Evolutionary conservation across 2,329 filamentous ascomycete genomes (phyloP).

Genomic region (Cercospora janseana): DNA sequence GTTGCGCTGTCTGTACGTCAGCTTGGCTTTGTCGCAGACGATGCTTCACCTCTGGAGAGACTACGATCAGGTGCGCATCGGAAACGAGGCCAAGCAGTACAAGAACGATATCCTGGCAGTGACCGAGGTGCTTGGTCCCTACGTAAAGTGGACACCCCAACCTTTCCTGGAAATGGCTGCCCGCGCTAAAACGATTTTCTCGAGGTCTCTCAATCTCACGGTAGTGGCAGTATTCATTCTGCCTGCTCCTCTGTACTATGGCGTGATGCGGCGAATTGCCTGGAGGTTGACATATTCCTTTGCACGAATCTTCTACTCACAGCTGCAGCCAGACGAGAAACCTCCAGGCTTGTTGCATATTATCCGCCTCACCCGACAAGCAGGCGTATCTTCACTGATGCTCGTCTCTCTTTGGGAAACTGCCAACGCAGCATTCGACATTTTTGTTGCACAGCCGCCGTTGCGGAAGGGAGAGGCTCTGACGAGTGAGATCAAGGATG

Average conservation of each 20-base stretch:
- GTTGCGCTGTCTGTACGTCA: slow-evolving; percentile 66
- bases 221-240: slow-evolving; percentile 23
- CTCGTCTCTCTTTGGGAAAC: slow-evolving; percentile 73
- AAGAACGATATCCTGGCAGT: slow-evolving; percentile 29
- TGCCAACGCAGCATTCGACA: slow-evolving; percentile 72
- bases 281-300: slow-evolving; percentile 71
- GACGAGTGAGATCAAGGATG: slow-evolving; percentile 70
- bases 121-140: slow-evolving; percentile 5
- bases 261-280: slow-evolving; percentile 60
- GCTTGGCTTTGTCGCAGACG: slow-evolving; percentile 69
- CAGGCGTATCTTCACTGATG: slow-evolving; percentile 60
- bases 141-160: slow-evolving; percentile 11
- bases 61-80: slow-evolving; percentile 64
- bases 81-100: slow-evolving; percentile 28
- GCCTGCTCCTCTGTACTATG: slow-evolving; percentile 56
- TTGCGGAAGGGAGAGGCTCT: slow-evolving; percentile 81
- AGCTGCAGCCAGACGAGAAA: slow-evolving; percentile 66
- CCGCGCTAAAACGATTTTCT: slow-evolving; percentile 21
- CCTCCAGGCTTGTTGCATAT: slow-evolving; percentile 52
- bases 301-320: slow-evolving; percentile 67
- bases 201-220: slow-evolving; percentile 23
- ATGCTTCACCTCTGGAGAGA: slow-evolving; percentile 68
- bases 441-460: slow-evolving; percentile 77
- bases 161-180: slow-evolving; percentile 8
- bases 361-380: slow-evolving; percentile 24